Evolutionary conservation across 257 asterid species (phyloP), one percentile per base, ranked within the genome.

Genomic region (Forsythia suspensa): DNA sequence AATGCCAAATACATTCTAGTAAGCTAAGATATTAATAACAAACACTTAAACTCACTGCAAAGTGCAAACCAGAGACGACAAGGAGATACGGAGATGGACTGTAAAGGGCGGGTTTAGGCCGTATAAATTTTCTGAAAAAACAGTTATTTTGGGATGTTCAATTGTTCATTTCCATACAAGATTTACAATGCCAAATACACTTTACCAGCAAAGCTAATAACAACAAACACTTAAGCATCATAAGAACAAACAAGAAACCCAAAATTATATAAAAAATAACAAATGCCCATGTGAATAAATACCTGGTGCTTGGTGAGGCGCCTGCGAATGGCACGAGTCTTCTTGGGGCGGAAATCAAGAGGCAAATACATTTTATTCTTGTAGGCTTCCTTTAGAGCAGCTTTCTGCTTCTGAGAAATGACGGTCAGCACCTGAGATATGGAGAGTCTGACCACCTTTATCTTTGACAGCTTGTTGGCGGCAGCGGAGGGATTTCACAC

Each of bases 291-390:
- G 67, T 9, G 13, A 59, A 8, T 8, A 59, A 6, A 55, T 76
- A 83, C 87, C 87, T 83, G 87, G 67, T 83, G 87, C 77, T 83
- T 83, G 71, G 86, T 83, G 71, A 83, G 86, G 34, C 84, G 86
- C 80, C 83, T 83, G 40, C 86, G 86, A 55, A 83, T 59, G 11
- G 67, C 67, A 20, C 67, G 67, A 7, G 67, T 59, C 67, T 59
- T 59, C 67, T 59, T 59, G 34, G 67, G 67, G 21, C 67, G 67
- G 34, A 59, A 36, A 76, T 83, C 86, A 37, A 83, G 87, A 16
- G 87, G 87, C 84, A 83, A 73, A 59, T 76, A 80, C 82, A 80
- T 83, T 82, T 80, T 83, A 72, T 80, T 80, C 80, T 74, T 84
- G 73, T 84, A 84, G 2, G 4, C 87, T 71, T 80, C 87, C 68